These are phyloP conservation scores for Zoysia japonica DNA, from an alignment of 176 grass and related monocot species.

Conservation along the genomic window DNA sequence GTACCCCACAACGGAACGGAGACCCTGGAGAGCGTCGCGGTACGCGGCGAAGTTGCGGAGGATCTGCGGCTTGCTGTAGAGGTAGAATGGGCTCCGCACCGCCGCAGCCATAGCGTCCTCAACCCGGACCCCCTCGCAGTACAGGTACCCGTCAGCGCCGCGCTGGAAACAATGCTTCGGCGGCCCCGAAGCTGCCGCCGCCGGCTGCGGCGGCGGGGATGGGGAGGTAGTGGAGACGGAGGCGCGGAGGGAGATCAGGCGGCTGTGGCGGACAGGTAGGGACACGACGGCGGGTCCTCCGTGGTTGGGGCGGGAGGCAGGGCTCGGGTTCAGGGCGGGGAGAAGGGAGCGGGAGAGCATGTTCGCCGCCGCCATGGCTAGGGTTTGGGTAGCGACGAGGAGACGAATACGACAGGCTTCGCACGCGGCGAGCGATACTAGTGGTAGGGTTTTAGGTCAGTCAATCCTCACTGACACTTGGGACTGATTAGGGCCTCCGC, in stretches of 20 bases:
- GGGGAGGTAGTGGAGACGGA: conserved; percentile 46
- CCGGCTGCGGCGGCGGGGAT: conserved; percentile 24
- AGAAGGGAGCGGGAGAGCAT: conserved; percentile 46
- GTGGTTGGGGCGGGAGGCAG: not conserved
- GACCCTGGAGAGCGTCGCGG: conserved; percentile 67
- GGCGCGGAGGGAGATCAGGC: conserved; percentile 30
- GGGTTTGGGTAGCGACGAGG: conserved; percentile 7
- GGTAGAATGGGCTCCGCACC: conserved; percentile 86
- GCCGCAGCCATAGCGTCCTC: conserved; percentile 75
- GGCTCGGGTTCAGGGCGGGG: conserved; percentile 25
- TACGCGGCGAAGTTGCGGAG: conserved; percentile 80
- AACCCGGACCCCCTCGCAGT: conserved; percentile 76
- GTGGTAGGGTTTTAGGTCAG: not conserved
- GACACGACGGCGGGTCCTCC: conserved; percentile 2
- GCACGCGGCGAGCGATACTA: not conserved
- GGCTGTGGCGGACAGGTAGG: not conserved
- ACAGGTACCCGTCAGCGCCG: conserved; percentile 67
- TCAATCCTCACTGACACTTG: not conserved
- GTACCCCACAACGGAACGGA: conserved; percentile 78
- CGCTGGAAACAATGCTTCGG: conserved; percentile 72
- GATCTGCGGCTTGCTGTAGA: conserved; percentile 94
- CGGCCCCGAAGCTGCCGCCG: not conserved
- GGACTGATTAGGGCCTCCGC: too few relatives aligned
- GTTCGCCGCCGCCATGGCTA: conserved; percentile 68
- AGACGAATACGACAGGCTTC: not conserved